Base-by-base conservation (phyloP, 306 rosid species). In the Alnus rubra region DNA sequence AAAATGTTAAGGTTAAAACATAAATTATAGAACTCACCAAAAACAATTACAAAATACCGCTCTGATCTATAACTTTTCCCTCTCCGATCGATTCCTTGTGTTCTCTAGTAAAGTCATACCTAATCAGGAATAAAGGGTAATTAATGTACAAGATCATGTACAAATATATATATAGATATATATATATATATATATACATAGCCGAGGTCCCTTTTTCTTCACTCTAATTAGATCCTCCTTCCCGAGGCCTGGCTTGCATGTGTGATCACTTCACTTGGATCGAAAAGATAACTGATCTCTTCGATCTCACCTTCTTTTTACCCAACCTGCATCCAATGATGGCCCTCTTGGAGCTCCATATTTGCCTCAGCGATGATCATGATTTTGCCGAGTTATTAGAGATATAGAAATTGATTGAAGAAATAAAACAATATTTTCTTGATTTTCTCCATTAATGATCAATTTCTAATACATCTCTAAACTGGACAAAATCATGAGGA, bases 61-160 rank as follows among this genome's bases (percentile, higher is more conserved):
- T 44, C 9, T 18, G 19, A 42, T 47, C 56, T 16, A 62, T 52
- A 3, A 30, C 55, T 65, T 65, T 54, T 54, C 16, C 55, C 15
- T 52, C 79, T 11, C 33, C 39, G 18, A 60, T 73, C 12, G 39
- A 48, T 37, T 30, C 48, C 5, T 51, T 68, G 42, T 30, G 11
- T 52, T 76, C 53, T 75, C 75, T 76, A 77, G 69, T 47, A 78
- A 86, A 65, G 97, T 88, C 86, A 86, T 81, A 71, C 89, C 92
- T 81, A 86, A 80, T 85, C 77, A 86, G 82, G 76, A 73, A 76
- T 74, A 82, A 83, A 74, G 51, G 82, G 78, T 65, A 79, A 78
- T 82, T 39, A 55, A 80, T 84, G 84, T 88, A 88, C 91, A 86
- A 77, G 65, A 85, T 42, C 45, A 42, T 55, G 75, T 81, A 77